Base-by-base conservation (phyloP, 176 grass and related monocot species). In the Oryza glumipatula region DNA sequence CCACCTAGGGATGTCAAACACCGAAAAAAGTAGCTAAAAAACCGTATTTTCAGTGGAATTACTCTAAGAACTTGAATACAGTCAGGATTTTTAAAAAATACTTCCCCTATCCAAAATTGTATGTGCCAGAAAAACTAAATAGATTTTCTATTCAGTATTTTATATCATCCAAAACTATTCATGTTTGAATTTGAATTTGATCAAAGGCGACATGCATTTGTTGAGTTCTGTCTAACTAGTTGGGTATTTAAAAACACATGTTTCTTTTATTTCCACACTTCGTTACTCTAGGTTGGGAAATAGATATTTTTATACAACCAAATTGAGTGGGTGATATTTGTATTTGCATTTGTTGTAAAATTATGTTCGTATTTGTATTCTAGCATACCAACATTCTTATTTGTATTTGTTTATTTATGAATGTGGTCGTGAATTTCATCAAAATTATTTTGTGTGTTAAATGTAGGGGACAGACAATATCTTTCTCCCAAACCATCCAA, bases 401-500 rank as follows among this genome's bases (percentile, higher is more conserved):
- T 23, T 63, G 19, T 23, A 23, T 23, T 13, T 6, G 3, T 23
- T 23, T 22, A 19, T 23, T 4, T n/a, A 63, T 63, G 58, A 63
- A 63, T 63, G 9, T 23, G 58, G n/a, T 63, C 3, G 8, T 13
- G n/a, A 63, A 63, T 63, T 63, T n/a, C 21, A 63, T 63, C 8
- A 9, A 63, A 58, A 22, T 24, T 71, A 38, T 36, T 48, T 58
- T 19, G 9, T 67, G 3, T 28, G 58, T 12, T 82, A 82, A 43
- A 87, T 82, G 8, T 58, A 70, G 19, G 36, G 22, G 6, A 47
- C 24, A 48, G 35, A 76, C 19, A 67, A 26, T 67, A 26, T 81
- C n/a, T 74, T 74, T 22, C 46, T 49, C 12, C 17, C 41, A 70
- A 75, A 74, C 64, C 76, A 68, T 28, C n/a, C 21, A 65, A 70